Evolutionary conservation across 257 asterid species (phyloP).

Genomic region (Solanum pinnatisectum): DNA sequence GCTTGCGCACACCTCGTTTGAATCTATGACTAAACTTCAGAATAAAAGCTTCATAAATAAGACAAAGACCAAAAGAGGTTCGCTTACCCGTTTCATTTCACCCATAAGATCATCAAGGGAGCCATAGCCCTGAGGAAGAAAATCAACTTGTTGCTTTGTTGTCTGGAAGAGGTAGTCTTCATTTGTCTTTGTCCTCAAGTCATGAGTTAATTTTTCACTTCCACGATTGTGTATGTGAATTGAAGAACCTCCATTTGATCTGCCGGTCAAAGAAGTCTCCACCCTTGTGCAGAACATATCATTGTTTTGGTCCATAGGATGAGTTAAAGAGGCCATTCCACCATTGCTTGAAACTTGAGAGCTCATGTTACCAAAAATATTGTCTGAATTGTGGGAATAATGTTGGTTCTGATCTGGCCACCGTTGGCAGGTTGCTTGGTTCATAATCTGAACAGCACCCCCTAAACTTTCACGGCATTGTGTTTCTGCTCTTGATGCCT

Average conservation of each 20-base stretch:
- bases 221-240: conserved; percentile 32
- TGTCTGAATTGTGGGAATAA: conserved; percentile 20
- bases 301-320: conserved; percentile 24
- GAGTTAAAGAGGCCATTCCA: conserved; percentile 20
- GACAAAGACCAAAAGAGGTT: neutral
- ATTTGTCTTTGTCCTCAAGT: conserved; percentile 26
- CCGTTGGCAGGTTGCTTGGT: conserved; percentile 22
- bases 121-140: conserved; percentile 39
- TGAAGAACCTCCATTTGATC: conserved; percentile 31
- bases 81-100: conserved; percentile 49
- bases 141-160: conserved; percentile 41
- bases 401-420: conserved; percentile 39
- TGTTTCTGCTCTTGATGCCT: conserved; percentile 36
- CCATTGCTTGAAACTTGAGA: conserved; percentile 32
- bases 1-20: neutral
- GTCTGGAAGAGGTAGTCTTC: conserved; percentile 44
- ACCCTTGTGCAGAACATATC: conserved; percentile 31
- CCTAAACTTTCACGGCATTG: conserved; percentile 36
- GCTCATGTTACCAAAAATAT: conserved; percentile 23
- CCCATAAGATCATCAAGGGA: conserved; percentile 64
- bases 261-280: conserved; percentile 30
- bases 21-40: neutral
- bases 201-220: conserved; percentile 15
- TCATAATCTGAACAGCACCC: conserved; percentile 20
- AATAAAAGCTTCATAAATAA: neutral